Conservation (phyloP, 2,329 filamentous ascomycete species). For the Stromatinia cepivora region DNA sequence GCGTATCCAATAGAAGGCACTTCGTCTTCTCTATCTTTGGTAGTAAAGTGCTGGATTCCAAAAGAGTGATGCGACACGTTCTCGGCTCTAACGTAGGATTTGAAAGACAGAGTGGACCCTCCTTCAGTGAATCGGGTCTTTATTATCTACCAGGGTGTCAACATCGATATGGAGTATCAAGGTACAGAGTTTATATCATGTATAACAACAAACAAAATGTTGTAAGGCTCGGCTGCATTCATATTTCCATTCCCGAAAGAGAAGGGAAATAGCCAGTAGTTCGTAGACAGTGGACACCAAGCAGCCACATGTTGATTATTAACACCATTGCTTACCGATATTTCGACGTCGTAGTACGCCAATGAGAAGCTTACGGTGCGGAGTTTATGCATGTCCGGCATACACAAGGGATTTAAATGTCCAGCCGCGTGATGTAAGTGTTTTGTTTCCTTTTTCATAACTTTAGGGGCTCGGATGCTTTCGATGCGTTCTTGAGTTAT, state of each 20-base stretch:
- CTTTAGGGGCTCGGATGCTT: background rate
- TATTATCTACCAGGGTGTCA: background rate
- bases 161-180: background rate
- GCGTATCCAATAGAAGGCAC: background rate
- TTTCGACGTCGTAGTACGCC: background rate
- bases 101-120: background rate
- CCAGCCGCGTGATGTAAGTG: background rate
- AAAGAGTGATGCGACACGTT: background rate
- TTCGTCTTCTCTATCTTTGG: background rate
- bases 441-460: background rate
- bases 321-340: background rate
- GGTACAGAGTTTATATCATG: background rate
- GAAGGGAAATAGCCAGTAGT: background rate
- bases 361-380: background rate
- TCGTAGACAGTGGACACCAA: background rate
- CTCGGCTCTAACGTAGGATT: background rate
- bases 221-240: background rate
- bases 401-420: background rate
- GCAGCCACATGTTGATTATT: background rate
- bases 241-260: background rate
- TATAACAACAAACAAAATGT: background rate
- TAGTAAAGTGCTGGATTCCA: background rate
- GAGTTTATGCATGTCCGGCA: conserved; percentile 14
- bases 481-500: background rate
- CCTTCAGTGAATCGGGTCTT: conserved; percentile 2